Evolutionary conservation across 257 asterid species (phyloP).

Genomic region (Nyctanthes arbortristis): DNA sequence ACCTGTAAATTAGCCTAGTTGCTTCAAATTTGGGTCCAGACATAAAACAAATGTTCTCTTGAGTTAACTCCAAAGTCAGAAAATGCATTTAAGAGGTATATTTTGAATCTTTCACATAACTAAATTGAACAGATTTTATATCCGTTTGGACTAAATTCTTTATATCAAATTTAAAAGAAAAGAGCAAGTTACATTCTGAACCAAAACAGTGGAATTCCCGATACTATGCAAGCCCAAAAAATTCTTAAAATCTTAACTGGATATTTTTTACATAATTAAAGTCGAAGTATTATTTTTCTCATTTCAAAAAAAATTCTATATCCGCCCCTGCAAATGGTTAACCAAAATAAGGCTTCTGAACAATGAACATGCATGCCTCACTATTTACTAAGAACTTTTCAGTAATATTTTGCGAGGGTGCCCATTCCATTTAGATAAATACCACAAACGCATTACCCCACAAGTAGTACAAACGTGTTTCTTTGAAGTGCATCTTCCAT

Average conservation of each 20-base stretch:
- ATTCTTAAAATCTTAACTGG: too few species aligned
- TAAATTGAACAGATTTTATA: not conserved
- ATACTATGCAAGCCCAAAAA: too few species aligned
- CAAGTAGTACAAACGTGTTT: constrained; percentile 7
- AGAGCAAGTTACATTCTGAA: not conserved
- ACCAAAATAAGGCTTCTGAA: too few species aligned
- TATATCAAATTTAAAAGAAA: not conserved
- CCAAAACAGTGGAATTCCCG: not conserved
- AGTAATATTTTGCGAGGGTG: not conserved
- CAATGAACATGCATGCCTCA: too few species aligned
- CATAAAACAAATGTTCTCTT: not conserved
- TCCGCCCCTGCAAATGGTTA: too few species aligned
- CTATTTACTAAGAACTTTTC: not conserved
- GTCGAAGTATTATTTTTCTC: too few species aligned
- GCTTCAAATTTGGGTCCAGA: not conserved
- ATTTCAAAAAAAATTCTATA: too few species aligned
- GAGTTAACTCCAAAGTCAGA: not conserved
- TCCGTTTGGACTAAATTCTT: not conserved
- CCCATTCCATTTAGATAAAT: constrained; percentile 7
- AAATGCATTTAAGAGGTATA: constrained; percentile 8
- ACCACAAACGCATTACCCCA: not conserved
- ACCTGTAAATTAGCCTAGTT: not conserved
- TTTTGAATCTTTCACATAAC: not conserved
- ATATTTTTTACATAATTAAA: too few species aligned
- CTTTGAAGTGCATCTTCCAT: not conserved